phyloP scores from a whole-genome alignment of 192 early-diverging fungal genomes.

The Pilaira anomala region DNA sequence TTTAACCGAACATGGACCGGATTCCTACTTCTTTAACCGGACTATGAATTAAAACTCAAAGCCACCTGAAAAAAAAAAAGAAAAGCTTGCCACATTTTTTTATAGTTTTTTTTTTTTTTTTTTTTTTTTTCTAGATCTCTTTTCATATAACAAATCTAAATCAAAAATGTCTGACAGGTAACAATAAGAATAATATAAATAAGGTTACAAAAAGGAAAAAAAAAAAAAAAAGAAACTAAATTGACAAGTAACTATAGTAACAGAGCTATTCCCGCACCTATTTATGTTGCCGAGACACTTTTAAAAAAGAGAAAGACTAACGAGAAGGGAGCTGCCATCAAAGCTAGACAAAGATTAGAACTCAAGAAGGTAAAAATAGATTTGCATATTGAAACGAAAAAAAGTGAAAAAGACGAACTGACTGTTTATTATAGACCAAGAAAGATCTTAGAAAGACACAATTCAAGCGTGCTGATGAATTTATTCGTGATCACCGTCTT shows the following conservation, averaged over 20 bases:
- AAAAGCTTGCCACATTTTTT: slow-evolving; percentile 3
- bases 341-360: slow-evolving; percentile 20
- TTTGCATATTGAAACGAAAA: no score
- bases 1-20: no score
- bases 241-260: slow-evolving; percentile 28
- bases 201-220: not conserved
- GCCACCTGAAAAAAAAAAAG: not conserved
- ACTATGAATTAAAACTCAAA: no score
- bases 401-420: not conserved
- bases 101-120: slow-evolving; percentile 2
- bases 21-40: no score
- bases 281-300: slow-evolving; percentile 74
- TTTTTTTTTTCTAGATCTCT: slow-evolving; percentile 11
- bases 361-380: slow-evolving; percentile 5
- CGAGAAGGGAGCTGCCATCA: slow-evolving; percentile 62
- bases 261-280: slow-evolving; percentile 52
- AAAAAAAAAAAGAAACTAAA: not conserved
- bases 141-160: not conserved
- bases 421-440: not conserved
- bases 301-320: slow-evolving; percentile 78
- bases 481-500: slow-evolving; percentile 9
- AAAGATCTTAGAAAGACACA: slow-evolving; percentile 18
- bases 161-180: not conserved
- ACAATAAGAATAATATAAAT: slow-evolving; percentile 6
- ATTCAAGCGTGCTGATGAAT: slow-evolving; percentile 27